A percentile compares a stretch with the other conserved stretches of the same genome.
Conservation (phyloP, 1,139 yeast species). For the Suhomyces maxii region DNA sequence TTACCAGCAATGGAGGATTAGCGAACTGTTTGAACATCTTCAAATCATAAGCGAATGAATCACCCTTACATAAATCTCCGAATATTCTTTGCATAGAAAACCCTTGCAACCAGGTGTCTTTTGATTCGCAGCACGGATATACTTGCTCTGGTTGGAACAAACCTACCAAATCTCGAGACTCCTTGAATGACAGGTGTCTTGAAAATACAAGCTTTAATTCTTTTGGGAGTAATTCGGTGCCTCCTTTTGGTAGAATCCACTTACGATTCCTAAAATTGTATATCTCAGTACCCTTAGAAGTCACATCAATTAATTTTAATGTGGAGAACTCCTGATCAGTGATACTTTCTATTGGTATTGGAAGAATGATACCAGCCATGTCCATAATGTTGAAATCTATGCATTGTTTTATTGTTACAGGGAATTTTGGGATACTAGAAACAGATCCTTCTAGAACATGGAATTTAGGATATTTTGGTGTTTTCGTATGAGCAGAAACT, state of each 20-base stretch:
- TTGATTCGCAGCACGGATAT: slow-evolving; percentile 44
- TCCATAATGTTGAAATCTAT: slow-evolving; percentile 42
- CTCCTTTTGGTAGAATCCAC: slow-evolving; percentile 31
- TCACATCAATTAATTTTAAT: slow-evolving; percentile 17
- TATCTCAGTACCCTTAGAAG: slow-evolving; percentile 27
- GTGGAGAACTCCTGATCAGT: slow-evolving; percentile 15
- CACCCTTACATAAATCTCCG: slow-evolving; percentile 36
- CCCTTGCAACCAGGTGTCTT: slow-evolving; percentile 40
- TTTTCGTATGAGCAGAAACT: not conserved
- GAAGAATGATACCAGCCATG: slow-evolving; percentile 29
- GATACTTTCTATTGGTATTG: slow-evolving; percentile 21
- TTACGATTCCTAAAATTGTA: slow-evolving; percentile 22
- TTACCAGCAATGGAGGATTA: slow-evolving; percentile 14
- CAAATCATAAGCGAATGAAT: slow-evolving; percentile 32
- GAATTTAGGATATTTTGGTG: not conserved
- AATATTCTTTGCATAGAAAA: slow-evolving; percentile 45
- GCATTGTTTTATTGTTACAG: slow-evolving; percentile 36
- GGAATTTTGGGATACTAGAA: slow-evolving; percentile 1
- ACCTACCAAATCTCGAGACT: slow-evolving; percentile 38
- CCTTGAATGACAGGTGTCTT: slow-evolving; percentile 55
- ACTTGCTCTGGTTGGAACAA: slow-evolving; percentile 45
- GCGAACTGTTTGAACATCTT: slow-evolving; percentile 25
- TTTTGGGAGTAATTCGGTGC: slow-evolving; percentile 38
- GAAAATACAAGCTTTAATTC: slow-evolving; percentile 47
- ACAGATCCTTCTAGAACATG: slow-evolving; percentile 4